Evolutionary conservation across 169 alveolate species (phyloP).

Genomic region (Plasmodium coatneyi): DNA sequence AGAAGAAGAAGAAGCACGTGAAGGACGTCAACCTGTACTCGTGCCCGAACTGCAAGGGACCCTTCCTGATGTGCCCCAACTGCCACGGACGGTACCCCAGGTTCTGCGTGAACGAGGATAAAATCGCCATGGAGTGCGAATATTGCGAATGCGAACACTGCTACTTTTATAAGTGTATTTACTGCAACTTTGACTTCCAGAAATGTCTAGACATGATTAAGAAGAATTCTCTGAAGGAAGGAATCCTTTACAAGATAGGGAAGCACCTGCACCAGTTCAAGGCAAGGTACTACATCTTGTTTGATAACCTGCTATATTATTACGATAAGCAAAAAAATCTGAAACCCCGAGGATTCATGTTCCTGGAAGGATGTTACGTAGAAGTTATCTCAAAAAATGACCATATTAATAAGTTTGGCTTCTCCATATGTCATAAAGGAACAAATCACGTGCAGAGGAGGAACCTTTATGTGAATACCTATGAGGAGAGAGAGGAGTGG

Average conservation of each 20-base stretch:
- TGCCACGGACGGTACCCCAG: constrained; percentile 82
- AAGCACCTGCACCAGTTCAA: constrained; percentile 86
- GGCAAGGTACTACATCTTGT: constrained; percentile 87
- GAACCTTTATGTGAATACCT: constrained; percentile 81
- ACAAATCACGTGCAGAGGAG: constrained; percentile 78
- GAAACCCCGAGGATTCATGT: constrained; percentile 89
- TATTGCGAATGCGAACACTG: constrained; percentile 77
- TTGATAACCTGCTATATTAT: constrained; percentile 88
- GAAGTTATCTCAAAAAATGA: constrained; percentile 73
- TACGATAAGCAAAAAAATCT: constrained; percentile 80
- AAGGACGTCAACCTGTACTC: constrained; percentile 75
- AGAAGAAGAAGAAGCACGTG: constrained; percentile 66
- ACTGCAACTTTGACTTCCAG: constrained; percentile 80
- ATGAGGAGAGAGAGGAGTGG: constrained; percentile 86
- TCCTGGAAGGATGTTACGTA: constrained; percentile 91
- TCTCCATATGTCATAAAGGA: constrained; percentile 86
- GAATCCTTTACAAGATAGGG: constrained; percentile 88
- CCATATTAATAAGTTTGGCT: constrained; percentile 76
- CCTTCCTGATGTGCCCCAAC: constrained; percentile 86
- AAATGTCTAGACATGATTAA: constrained; percentile 73
- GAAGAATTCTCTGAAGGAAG: constrained; percentile 82
- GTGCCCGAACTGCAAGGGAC: constrained; percentile 85
- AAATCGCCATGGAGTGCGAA: constrained; percentile 81
- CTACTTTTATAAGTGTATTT: constrained; percentile 52
- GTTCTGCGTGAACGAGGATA: constrained; percentile 78